Evolutionary conservation across 1,139 yeast species (phyloP), one percentile per base, ranked within the genome.

Genomic region (Yamadazyma taylorii): DNA sequence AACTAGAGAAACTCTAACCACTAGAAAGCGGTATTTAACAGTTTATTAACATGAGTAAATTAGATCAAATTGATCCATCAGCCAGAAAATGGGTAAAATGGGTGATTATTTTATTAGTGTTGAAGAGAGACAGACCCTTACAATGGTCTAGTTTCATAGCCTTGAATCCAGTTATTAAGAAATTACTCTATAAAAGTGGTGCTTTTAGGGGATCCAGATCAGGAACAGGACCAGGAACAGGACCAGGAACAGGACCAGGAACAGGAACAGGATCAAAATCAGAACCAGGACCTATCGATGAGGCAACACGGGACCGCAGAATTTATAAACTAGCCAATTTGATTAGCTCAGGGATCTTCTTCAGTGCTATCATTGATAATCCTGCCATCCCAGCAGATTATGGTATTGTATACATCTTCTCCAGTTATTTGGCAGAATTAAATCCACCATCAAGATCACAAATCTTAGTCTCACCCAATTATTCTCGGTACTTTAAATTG

Each of bases 341-440:
- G 8, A 42, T 60, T 19, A 52, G 63, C 17, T 54, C 64, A 31
- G 39, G 41, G 2, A 46, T 69, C 25, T 52, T 69, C 30, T 68
- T 63, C 38, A 39, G 43, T 17, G 75, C 74, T 3, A 48, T 63
- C 1, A 43, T 53, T n/a, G 52, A 50, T 31, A 64, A 58, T 38
- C 39, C 45, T 10, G 38, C 35, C 9, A 55, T 70, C 25, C 72
- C 75, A 13, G 64, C 66, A 43, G 76, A 70, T 47, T 70, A 69
- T 41, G 46, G 60, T 8, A 57, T 61, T 47, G 54, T 69, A n/a
- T 66, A 63, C 39, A 44, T 69, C 11, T 56, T 64, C 55, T 51
- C 63, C 39, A 53, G 53, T 32, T 69, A 68, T 32, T 58, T 60
- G 32, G 65, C 63, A 19, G 58, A 55, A 32, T 47, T 66, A 36